Percentiles rank a stretch among this genome's conserved stretches.
phyloP scores from a whole-genome alignment of 169 alveolate genomes.

The Plasmodium adleri region DNA sequence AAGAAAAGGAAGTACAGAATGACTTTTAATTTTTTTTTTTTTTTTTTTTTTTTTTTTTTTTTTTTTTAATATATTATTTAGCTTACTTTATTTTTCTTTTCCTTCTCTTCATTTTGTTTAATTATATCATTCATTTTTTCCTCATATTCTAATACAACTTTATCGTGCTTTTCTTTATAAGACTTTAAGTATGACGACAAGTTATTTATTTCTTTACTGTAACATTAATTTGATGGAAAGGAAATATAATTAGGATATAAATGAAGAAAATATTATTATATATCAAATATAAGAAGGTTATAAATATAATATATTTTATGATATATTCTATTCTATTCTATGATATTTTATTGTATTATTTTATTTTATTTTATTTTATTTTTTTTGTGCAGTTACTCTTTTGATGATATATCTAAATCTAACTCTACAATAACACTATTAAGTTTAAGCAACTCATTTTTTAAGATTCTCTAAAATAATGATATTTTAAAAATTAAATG shows the following conservation, averaged over 20 bases:
- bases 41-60: no score
- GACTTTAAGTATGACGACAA: constrained; percentile 23
- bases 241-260: no score
- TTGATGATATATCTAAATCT: constrained; percentile 31
- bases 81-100: constrained; percentile 38
- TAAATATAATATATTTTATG: background rate
- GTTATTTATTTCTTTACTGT: constrained; percentile 38
- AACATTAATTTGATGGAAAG: background rate
- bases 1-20: no score
- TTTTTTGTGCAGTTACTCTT: constrained; percentile 18
- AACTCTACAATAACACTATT: constrained; percentile 36
- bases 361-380: no score
- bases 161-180: constrained; percentile 38
- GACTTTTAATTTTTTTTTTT: no score
- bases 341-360: background rate
- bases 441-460: constrained; percentile 37
- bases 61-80: background rate
- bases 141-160: constrained; percentile 17
- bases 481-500: background rate
- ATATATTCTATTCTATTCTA: background rate
- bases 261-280: background rate
- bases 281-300: background rate
- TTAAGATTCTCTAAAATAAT: constrained; percentile 25
- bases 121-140: constrained; percentile 36
- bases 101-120: constrained; percentile 34